Percentiles rank a stretch among this genome's conserved stretches.
These are phyloP conservation scores for Ophiocytium majus DNA, from an alignment of 352 stramenopile species.

Conservation along the genomic window DNA sequence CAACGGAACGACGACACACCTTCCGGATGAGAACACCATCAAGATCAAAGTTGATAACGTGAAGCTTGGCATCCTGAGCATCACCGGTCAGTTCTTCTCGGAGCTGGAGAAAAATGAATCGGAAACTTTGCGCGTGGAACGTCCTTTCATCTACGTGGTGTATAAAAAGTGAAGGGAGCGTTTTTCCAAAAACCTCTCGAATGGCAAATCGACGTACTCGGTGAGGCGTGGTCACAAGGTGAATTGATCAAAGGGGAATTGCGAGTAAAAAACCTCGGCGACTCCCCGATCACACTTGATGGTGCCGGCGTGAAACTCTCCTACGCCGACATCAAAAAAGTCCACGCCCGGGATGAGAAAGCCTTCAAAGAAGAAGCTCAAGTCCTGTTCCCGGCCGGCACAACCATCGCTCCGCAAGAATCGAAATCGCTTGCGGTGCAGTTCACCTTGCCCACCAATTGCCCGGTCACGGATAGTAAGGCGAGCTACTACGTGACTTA, in stretches of 20 bases:
- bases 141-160: too few relatives aligned
- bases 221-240: neutral
- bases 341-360: neutral
- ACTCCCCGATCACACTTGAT: neutral
- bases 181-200: slow-evolving; percentile 15
- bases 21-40: too few relatives aligned
- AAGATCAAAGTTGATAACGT: too few relatives aligned
- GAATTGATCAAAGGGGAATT: neutral
- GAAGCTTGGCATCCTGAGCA: too few relatives aligned
- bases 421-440: neutral
- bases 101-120: too few relatives aligned
- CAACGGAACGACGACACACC: too few relatives aligned
- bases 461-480: neutral
- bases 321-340: slow-evolving; percentile 18
- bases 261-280: slow-evolving; percentile 1
- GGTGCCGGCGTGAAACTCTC: neutral
- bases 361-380: neutral
- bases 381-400: neutral
- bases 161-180: slow-evolving; percentile 16
- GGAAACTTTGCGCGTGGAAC: too few relatives aligned
- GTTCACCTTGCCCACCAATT: neutral
- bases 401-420: too few relatives aligned
- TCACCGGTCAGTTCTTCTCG: too few relatives aligned
- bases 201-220: neutral
- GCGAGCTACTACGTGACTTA: neutral